Conservation (phyloP, 1,284 basidiomycete genomes). For the Trichosporon asahii region DNA sequence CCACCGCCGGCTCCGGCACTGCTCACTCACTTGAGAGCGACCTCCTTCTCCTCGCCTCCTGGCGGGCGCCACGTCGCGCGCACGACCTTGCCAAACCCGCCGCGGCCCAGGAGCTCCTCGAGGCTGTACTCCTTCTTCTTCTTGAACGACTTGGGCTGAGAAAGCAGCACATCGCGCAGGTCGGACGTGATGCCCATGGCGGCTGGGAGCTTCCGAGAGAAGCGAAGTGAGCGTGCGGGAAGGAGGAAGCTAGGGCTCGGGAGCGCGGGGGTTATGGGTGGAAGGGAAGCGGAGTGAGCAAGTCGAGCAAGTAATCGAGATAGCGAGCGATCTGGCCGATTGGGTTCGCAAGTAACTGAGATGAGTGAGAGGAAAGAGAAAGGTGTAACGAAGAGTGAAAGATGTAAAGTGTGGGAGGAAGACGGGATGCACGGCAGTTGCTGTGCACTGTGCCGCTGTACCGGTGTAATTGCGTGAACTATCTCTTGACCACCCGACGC, state of each 20-base stretch:
- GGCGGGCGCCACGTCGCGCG: conserved; percentile 58
- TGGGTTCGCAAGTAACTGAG: too few species aligned
- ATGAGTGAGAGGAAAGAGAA: too few species aligned
- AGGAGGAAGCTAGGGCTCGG: too few species aligned
- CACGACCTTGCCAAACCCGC: conserved; percentile 82
- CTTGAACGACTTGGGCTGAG: conserved; percentile 74
- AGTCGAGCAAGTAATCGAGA: too few species aligned
- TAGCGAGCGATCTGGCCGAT: too few species aligned
- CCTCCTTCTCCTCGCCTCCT: conserved; percentile 60
- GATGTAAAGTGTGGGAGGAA: not conserved
- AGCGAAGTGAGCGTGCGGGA: not conserved
- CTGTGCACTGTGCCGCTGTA: too few species aligned
- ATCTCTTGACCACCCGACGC: not conserved
- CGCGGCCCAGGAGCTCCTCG: conserved; percentile 61
- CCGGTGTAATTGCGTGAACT: not conserved
- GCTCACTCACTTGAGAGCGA: conserved; percentile 61
- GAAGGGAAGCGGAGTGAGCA: too few species aligned
- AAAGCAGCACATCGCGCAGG: conserved; percentile 57
- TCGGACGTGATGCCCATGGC: conserved; percentile 40
- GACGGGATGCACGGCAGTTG: not conserved
- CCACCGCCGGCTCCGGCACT: not conserved
- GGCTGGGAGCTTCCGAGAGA: not conserved
- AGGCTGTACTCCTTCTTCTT: conserved; percentile 67
- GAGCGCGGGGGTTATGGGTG: too few species aligned
- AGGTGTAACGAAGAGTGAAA: not conserved